Percentiles rank a stretch among this genome's conserved stretches.
Evolutionary conservation across 164 flowering plant species (phyloP).

Genomic region (Taxillus chinensis): DNA sequence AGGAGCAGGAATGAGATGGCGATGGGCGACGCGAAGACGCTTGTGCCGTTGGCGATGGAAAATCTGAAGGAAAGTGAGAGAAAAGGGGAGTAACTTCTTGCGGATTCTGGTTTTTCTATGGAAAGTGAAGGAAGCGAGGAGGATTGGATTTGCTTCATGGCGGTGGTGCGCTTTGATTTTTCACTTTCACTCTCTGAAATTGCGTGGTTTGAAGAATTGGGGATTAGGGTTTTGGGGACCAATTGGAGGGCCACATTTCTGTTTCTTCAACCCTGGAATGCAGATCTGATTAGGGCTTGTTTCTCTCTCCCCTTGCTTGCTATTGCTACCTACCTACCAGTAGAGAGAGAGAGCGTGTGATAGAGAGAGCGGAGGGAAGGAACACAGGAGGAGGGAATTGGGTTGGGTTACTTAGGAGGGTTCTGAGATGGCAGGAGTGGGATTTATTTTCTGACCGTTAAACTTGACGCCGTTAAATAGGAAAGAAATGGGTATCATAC

Average conservation of each 20-base stretch:
- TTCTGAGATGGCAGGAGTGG: neutral
- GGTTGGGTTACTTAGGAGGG: neutral
- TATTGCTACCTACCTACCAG: neutral
- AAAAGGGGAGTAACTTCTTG: neutral
- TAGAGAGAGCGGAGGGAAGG: neutral
- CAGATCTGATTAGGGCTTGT: neutral
- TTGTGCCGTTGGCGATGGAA: neutral
- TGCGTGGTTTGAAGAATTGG: neutral
- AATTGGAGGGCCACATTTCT: neutral
- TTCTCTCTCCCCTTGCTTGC: neutral
- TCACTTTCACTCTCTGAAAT: neutral
- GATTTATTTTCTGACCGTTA: neutral
- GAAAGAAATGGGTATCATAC: neutral
- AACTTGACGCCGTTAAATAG: neutral
- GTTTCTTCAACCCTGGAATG: neutral
- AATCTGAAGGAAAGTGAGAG: neutral
- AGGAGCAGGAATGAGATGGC: neutral
- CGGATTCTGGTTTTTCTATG: neutral
- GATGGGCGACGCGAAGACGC: neutral
- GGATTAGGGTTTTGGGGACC: neutral
- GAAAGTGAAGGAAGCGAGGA: neutral
- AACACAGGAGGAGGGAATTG: neutral
- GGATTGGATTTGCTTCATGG: neutral
- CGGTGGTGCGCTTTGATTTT: neutral
- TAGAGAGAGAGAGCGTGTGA: too few relatives aligned